These are phyloP conservation scores for Fraxinus floribunda DNA, from an alignment of 305 asterid genomes.

Conservation along the genomic window DNA sequence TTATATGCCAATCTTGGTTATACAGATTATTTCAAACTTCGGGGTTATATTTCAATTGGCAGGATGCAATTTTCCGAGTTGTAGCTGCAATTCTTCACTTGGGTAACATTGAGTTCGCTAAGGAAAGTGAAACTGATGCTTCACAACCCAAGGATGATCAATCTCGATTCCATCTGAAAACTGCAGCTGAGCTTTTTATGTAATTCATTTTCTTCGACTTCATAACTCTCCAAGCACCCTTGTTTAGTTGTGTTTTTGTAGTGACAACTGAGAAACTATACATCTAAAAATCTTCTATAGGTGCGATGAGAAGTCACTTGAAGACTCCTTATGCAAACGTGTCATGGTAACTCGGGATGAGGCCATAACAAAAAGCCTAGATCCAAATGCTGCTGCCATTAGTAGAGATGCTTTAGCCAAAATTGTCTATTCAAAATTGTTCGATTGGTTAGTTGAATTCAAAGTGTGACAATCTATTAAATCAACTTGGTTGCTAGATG, in stretches of 20 bases:
- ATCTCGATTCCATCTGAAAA: constrained; percentile 63
- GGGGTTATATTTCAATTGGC: constrained; percentile 29
- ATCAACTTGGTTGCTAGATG: constrained; percentile 7
- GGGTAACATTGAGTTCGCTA: constrained; percentile 76
- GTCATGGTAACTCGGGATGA: constrained; percentile 88
- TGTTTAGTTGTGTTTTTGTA: background rate
- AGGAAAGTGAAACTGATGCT: constrained; percentile 56
- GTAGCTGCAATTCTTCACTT: constrained; percentile 86
- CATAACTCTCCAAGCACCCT: background rate
- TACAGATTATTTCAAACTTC: constrained; percentile 22
- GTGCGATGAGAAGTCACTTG: constrained; percentile 73
- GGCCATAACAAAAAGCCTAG: constrained; percentile 74
- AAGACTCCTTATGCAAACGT: constrained; percentile 78
- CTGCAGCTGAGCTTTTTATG: constrained; percentile 73
- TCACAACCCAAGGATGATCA: constrained; percentile 67
- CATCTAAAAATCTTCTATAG: constrained; percentile 35
- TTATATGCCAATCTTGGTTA: background rate
- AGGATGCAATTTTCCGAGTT: constrained; percentile 84
- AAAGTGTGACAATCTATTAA: background rate
- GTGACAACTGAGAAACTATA: constrained; percentile 28
- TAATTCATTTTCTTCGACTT: constrained; percentile 23
- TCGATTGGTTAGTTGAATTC: constrained; percentile 68
- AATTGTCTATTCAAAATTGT: constrained; percentile 73
- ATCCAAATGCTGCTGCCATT: constrained; percentile 61
- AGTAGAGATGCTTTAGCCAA: constrained; percentile 87